Percentiles rank a stretch among this genome's conserved stretches.
These are phyloP conservation scores for Chytriomyces hyalinus DNA, from an alignment of 192 early-diverging fungal genomes.

Conservation along the genomic window DNA sequence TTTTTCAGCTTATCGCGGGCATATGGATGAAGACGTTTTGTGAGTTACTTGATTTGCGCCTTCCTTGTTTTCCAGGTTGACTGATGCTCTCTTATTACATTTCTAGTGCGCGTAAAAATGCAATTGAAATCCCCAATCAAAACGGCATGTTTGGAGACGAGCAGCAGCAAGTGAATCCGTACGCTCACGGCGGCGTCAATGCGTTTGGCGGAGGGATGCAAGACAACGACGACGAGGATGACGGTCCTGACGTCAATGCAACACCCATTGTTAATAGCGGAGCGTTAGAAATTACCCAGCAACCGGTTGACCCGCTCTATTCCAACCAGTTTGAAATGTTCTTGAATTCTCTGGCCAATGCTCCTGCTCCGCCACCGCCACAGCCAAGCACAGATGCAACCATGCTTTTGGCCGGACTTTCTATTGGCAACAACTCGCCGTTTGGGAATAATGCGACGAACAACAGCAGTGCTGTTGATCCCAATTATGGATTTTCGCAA, in stretches of 20 bases:
- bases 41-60: slow-evolving; percentile 3
- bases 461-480: not conserved
- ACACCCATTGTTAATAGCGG: not conserved
- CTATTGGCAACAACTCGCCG: not conserved
- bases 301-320: slow-evolving; percentile 1
- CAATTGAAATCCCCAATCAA: not conserved
- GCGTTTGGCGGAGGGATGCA: not conserved
- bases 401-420: not conserved
- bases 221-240: slow-evolving; percentile 6
- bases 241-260: not conserved
- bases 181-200: slow-evolving; percentile 8
- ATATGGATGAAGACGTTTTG: slow-evolving; percentile 53
- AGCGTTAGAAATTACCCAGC: not conserved
- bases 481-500: slow-evolving; percentile 5
- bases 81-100: not conserved
- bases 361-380: not conserved
- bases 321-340: slow-evolving; percentile 35
- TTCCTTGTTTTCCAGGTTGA: not conserved
- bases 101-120: not conserved
- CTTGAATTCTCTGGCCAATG: slow-evolving; percentile 18
- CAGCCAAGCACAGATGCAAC: not conserved
- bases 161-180: slow-evolving; percentile 16
- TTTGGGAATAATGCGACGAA: too few species aligned
- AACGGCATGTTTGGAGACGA: slow-evolving; percentile 30
- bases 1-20: slow-evolving; percentile 48